A percentile compares a stretch with the other conserved stretches of the same genome.
Evolutionary conservation across 2,329 filamentous ascomycete genomes (phyloP).

Genomic region (Leptographium flavum): DNA sequence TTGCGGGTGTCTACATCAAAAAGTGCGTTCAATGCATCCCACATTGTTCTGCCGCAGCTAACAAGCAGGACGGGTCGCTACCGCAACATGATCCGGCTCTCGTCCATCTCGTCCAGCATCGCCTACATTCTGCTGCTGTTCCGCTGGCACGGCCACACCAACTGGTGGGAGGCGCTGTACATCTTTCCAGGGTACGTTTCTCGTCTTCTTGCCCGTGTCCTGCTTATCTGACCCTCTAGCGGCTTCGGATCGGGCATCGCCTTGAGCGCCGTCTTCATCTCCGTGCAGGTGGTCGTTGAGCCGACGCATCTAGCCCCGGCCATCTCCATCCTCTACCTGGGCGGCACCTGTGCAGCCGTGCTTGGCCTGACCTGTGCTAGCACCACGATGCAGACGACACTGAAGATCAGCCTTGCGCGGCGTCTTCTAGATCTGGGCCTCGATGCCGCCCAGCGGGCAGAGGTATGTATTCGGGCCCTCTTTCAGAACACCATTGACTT

Average conservation of each 20-base stretch:
- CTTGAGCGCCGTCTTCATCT: constrained; percentile 26
- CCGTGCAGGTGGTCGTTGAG: constrained; percentile 24
- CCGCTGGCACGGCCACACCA: constrained; percentile 45
- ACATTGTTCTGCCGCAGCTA: constrained; percentile 7
- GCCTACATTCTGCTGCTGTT: constrained; percentile 38
- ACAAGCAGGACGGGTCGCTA: constrained; percentile 39
- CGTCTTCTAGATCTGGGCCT: constrained; percentile 14
- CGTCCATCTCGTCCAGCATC: constrained; percentile 31
- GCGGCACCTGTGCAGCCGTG: constrained; percentile 21
- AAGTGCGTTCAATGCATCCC: constrained; percentile 11
- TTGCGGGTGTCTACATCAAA: constrained; percentile 43
- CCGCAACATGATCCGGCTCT: constrained; percentile 36
- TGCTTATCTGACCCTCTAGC: constrained; percentile 10
- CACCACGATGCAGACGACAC: constrained; percentile 17
- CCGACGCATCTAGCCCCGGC: constrained; percentile 24
- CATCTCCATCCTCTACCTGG: constrained; percentile 26
- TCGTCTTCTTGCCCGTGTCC: background rate
- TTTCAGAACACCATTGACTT: background rate
- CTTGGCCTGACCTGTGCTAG: constrained; percentile 24
- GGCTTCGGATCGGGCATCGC: constrained; percentile 27
- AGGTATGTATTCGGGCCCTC: constrained; percentile 9
- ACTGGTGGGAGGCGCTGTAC: constrained; percentile 39
- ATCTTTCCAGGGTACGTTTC: constrained; percentile 34
- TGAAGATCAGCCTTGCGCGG: constrained; percentile 12
- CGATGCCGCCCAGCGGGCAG: constrained; percentile 8